Base-by-base conservation (phyloP, 305 asterid species). In the Striga hermonthica region DNA sequence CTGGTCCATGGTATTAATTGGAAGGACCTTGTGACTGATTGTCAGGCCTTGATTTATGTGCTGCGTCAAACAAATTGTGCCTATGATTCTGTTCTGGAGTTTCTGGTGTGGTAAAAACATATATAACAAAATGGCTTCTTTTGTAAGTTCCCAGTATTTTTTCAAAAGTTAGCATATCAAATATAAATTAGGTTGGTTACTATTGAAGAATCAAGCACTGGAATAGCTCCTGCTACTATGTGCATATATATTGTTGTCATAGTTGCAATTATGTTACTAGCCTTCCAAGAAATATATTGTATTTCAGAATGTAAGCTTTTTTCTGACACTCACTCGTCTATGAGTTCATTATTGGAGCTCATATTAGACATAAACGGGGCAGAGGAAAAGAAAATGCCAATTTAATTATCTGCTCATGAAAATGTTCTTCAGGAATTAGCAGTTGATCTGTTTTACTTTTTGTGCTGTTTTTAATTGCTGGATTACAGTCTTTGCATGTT, bases 371-470 rank as follows among this genome's bases (percentile, higher is more conserved):
- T 14, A 43, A 57, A 47, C 12, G 34, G 31, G 53, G 13, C 36
- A 43, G 6, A 14, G 60, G 52, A 43, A 65, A 56, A 65, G 63
- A 67, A 16, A 44, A 62, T 38, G 22, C 53, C 49, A 9, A 39
- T 35, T 31, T 50, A 35, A 40, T 57, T 66, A 38, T 44, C 34
- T 41, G 64, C 70, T 63, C 61, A 52, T 35, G 40, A 60, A 37
- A 37, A 56, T 62, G 59, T 36, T 48, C 36, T 71, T 68, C 52
- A 64, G 53, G 68, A 67, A 58, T 60, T 67, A 60, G 66, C 58
- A 36, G 11, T 31, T 52, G 54, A 54, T 48, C 69, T 47, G 31
- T 22, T 50, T 52, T 44, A 3, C 10, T 52, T 40, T 49, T 38
- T 11, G 10, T 37, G 16, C 11, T 67, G 28, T 54, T 8, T 3